phyloP scores from a whole-genome alignment of 164 flowering plant species.

The Taxillus chinensis region DNA sequence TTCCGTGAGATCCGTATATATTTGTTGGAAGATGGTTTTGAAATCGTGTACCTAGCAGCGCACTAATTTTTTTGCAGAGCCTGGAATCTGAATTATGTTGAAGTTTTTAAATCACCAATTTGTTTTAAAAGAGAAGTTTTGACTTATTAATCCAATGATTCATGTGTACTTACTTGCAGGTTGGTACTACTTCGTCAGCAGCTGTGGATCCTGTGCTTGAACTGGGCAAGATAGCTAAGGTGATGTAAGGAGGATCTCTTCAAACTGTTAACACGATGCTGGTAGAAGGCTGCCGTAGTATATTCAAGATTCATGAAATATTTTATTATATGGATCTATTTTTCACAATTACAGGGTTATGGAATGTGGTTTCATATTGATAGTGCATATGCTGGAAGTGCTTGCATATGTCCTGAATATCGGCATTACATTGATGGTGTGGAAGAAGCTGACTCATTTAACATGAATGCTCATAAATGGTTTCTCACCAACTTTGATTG shows the following conservation, averaged over 20 bases:
- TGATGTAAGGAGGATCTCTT: conserved; percentile 12
- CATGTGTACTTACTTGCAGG: conserved; percentile 33
- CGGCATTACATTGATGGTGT: conserved; percentile 76
- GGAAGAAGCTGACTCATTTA: conserved; percentile 85
- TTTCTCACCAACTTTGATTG: conserved; percentile 90
- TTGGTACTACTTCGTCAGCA: conserved; percentile 92
- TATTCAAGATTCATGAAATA: background rate
- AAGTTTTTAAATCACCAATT: no score
- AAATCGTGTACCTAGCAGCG: no score
- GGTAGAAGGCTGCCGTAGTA: background rate
- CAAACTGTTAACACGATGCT: background rate
- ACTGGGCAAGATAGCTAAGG: conserved; percentile 72
- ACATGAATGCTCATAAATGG: conserved; percentile 98
- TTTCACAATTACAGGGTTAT: conserved; percentile 29
- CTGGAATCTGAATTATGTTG: no score
- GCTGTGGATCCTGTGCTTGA: conserved; percentile 80
- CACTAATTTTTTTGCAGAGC: no score
- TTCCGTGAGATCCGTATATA: no score
- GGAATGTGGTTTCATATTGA: conserved; percentile 87
- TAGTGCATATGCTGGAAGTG: conserved; percentile 99
- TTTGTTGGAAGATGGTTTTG: no score
- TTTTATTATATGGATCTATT: background rate
- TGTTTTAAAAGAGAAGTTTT: no score
- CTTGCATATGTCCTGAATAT: conserved; percentile 88
- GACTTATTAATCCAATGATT: background rate